Conservation (phyloP, 2,329 filamentous ascomycete species). For the Claviceps arundinis region DNA sequence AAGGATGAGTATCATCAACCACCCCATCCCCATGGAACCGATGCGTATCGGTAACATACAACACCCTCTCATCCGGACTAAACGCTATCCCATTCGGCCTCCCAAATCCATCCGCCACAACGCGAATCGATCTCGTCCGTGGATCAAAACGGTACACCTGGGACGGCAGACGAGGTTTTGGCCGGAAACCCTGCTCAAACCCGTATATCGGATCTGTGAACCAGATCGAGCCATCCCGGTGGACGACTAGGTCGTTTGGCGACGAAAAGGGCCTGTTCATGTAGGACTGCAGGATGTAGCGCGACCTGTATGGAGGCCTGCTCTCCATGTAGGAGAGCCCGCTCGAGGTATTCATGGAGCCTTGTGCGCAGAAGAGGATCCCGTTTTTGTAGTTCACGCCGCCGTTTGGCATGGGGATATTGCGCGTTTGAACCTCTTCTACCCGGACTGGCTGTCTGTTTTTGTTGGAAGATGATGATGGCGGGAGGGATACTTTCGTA, state of each 20-base stretch:
- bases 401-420: conserved; percentile 33
- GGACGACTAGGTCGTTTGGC: conserved; percentile 33
- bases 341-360: conserved; percentile 12
- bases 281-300: conserved; percentile 24
- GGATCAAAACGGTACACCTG: conserved; percentile 36
- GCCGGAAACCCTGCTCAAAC: conserved; percentile 31
- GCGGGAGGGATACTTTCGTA: conserved; percentile 13
- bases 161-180: conserved; percentile 27
- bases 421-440: conserved; percentile 20
- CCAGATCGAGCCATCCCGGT: conserved; percentile 30
- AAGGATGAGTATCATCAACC: conserved; percentile 12
- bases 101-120: conserved; percentile 33
- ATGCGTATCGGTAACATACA: conserved; percentile 33
- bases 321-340: conserved; percentile 22
- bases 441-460: conserved; percentile 8
- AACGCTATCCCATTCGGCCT: conserved; percentile 33
- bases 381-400: conserved; percentile 31
- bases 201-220: conserved; percentile 39
- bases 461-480: neutral
- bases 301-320: conserved; percentile 16
- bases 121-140: conserved; percentile 23
- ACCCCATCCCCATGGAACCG: conserved; percentile 20
- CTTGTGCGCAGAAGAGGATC: conserved; percentile 29
- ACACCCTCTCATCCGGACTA: conserved; percentile 28
- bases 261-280: conserved; percentile 33